Percentiles rank a stretch among this genome's conserved stretches.
These are phyloP conservation scores for Phialophora expanda DNA, from an alignment of 2,329 filamentous ascomycete species.

Conservation along the genomic window DNA sequence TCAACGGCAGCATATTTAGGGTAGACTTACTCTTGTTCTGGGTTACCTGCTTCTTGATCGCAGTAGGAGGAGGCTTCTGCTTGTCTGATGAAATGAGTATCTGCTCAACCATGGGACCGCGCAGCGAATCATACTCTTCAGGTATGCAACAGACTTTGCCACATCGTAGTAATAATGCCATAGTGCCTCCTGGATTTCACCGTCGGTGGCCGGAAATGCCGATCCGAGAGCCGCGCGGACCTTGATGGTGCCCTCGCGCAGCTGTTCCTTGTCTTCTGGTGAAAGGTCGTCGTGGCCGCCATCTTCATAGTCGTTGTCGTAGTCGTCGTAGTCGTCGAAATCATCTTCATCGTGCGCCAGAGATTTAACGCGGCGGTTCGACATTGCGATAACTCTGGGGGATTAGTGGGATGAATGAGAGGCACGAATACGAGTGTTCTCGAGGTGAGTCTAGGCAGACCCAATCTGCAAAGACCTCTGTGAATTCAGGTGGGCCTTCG, in stretches of 20 bases:
- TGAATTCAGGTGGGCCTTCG: not conserved
- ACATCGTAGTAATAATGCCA: conserved; percentile 98
- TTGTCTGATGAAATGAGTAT: conserved; percentile 28
- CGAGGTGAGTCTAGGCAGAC: not conserved
- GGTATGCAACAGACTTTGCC: conserved; percentile 79
- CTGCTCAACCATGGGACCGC: not conserved
- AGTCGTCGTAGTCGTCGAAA: conserved; percentile 47
- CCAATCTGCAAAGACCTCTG: not conserved
- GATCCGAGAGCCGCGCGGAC: conserved; percentile 70
- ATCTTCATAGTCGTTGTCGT: conserved; percentile 36
- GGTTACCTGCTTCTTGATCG: conserved; percentile 25
- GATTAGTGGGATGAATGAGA: not conserved
- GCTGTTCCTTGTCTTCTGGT: conserved; percentile 57
- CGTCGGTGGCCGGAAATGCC: conserved; percentile 66
- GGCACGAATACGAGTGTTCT: not conserved
- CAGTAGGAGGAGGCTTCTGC: conserved; percentile 26
- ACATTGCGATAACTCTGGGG: conserved; percentile 44
- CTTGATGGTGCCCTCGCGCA: conserved; percentile 69
- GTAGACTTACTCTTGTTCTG: conserved; percentile 31
- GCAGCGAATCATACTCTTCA: conserved; percentile 63
- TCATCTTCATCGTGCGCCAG: conserved; percentile 51
- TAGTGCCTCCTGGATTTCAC: conserved; percentile 83
- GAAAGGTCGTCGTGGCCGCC: conserved; percentile 42
- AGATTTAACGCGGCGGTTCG: conserved; percentile 53
- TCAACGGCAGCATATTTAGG: conserved; percentile 15